A percentile compares a stretch with the other conserved stretches of the same genome.
These are phyloP conservation scores for Diversispora epigaea DNA, from an alignment of 192 early-diverging fungal species.

Conservation along the genomic window DNA sequence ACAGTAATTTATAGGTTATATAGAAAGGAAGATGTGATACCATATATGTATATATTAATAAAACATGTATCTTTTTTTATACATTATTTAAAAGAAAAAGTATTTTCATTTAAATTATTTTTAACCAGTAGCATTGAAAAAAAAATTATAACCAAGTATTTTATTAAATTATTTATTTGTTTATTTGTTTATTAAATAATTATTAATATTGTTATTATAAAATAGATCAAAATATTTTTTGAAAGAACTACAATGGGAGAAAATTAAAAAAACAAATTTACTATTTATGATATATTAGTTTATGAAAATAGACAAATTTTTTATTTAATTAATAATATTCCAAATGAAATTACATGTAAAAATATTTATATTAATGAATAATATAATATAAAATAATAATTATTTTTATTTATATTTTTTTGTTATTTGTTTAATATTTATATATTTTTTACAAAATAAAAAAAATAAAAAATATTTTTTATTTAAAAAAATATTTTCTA, in stretches of 20 bases:
- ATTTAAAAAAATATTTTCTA: no score
- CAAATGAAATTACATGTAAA: conserved; percentile 5
- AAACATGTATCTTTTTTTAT: background rate
- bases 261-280: background rate
- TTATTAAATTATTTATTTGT: background rate
- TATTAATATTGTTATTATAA: background rate
- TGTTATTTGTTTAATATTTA: no score
- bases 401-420: no score
- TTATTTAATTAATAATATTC: conserved; percentile 19
- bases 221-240: conserved; percentile 7
- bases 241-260: background rate
- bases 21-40: background rate
- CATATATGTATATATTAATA: background rate
- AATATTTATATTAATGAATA: background rate
- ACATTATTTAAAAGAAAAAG: background rate
- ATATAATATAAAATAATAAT: no score
- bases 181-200: background rate
- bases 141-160: background rate
- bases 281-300: conserved; percentile 1
- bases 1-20: background rate
- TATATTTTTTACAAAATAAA: no score
- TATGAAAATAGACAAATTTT: conserved; percentile 18
- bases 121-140: background rate
- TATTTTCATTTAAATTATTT: background rate
- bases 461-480: no score